Percentiles rank a stretch among this genome's conserved stretches.
These are phyloP conservation scores for Logfia minima DNA, from an alignment of 129 eudicot species.

Conservation along the genomic window DNA sequence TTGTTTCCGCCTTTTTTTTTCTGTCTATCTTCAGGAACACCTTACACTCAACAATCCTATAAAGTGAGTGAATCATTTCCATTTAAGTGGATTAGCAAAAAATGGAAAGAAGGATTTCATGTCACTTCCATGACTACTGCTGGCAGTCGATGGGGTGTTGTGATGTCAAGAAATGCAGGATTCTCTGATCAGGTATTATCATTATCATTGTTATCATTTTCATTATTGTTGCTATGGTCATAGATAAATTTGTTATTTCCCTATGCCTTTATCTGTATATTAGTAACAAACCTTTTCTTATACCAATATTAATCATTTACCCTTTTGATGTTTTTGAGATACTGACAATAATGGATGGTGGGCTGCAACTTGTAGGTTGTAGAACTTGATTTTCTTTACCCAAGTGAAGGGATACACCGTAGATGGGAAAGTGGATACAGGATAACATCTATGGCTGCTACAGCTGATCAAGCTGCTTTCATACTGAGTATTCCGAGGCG, in stretches of 20 bases:
- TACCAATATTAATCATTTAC: background rate
- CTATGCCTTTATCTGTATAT: background rate
- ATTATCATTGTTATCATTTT: background rate
- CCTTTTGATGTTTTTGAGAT: background rate
- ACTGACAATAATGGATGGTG: background rate
- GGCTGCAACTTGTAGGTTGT: constrained; percentile 59
- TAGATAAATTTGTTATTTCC: background rate
- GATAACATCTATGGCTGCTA: constrained; percentile 98
- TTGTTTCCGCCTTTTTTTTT: background rate
- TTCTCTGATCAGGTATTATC: constrained; percentile 75
- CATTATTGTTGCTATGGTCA: background rate
- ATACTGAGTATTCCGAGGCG: constrained; percentile 89
- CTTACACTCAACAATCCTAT: constrained; percentile 91
- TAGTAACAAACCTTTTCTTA: too few species aligned
- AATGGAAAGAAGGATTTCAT: constrained; percentile 99
- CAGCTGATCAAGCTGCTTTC: constrained; percentile 94
- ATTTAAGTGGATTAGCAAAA: constrained; percentile 94
- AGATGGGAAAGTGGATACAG: constrained; percentile 98
- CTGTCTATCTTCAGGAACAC: constrained; percentile 55
- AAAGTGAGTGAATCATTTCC: constrained; percentile 99
- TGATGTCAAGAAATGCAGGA: constrained; percentile 94
- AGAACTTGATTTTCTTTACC: constrained; percentile 97
- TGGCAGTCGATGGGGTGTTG: constrained; percentile 98
- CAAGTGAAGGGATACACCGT: constrained; percentile 97
- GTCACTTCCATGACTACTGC: constrained; percentile 99